A percentile compares a stretch with the other conserved stretches of the same genome.
Evolutionary conservation across 306 rosid genomes (phyloP).

Genomic region (Carpinus fangiana): DNA sequence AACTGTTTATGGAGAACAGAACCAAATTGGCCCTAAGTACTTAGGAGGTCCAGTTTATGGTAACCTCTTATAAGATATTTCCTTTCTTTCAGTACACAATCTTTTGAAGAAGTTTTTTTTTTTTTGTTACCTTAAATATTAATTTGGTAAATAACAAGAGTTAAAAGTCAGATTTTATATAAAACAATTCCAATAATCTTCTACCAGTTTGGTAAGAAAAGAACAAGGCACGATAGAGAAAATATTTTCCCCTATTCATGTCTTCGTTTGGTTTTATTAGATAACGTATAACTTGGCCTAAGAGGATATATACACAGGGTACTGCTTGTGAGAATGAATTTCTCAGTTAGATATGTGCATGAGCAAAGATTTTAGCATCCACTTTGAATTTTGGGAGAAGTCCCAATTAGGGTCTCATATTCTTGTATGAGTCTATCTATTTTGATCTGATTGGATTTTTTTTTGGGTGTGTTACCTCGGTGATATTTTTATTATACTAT

Average conservation of each 20-base stretch:
- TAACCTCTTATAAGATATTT: neutral
- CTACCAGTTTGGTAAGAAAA: neutral
- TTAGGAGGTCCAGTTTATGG: neutral
- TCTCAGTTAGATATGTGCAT: neutral
- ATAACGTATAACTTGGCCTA: neutral
- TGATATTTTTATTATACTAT: slow-evolving; percentile 15
- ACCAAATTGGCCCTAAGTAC: neutral
- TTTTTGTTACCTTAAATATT: neutral
- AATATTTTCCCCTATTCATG: neutral
- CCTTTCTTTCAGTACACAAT: neutral
- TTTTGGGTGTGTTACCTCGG: neutral
- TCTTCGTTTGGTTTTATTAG: neutral
- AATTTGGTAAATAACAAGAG: neutral
- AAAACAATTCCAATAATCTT: neutral
- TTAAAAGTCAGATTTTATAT: neutral
- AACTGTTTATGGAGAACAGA: neutral
- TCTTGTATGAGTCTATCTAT: neutral
- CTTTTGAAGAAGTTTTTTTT: neutral
- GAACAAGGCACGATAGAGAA: neutral
- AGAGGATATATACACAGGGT: neutral
- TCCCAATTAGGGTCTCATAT: neutral
- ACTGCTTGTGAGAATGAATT: neutral
- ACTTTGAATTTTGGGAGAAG: neutral
- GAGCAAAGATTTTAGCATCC: neutral
- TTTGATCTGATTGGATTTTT: neutral